Evolutionary conservation across 2,329 filamentous ascomycete genomes (phyloP), one percentile per base, ranked within the genome.

Genomic region (Fusarium sp.): DNA sequence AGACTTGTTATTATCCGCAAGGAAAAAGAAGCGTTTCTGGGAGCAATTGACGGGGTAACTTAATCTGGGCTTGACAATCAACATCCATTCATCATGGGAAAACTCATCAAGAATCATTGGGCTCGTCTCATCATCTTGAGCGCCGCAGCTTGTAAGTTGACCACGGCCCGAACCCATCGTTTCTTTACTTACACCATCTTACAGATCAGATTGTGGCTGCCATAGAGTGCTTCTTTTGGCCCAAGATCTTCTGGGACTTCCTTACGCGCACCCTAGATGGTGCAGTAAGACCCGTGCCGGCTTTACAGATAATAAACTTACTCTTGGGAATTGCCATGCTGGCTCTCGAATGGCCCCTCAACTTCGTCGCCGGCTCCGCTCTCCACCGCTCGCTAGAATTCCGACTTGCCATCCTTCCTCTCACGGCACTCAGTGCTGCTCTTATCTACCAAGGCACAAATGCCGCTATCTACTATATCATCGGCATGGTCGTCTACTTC

Each of bases 71-170:
- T 50, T 32, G 30, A 32, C 38, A 58, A 66, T 58, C 61, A 66
- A 44, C 59, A 69, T 62, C 60, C 58, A 65, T 63, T 63, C 60
- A 85, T 76, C 73, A 99, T 99, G 96, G 96, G 96, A 84, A 96
- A 93, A 85, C 91, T 99, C 81, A 98, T 99, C 87, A 99, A 99
- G 89, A 98, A 98, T 87, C 96, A 99, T 87, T 98, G 94, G 94
- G 96, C 95, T 77, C 93, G 96, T 70, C 91, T 99, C 80, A 96
- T 99, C 81, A 89, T 97, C 83, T 87, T 99, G 81, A 94, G 94
- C 35, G 94, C 96, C 42, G 92, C 94, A 74, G 83, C 87, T 65
- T 95, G 93, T 95, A 90, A 70, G 87, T 72, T 53, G 18, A n/a
- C 8, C 38, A n/a, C 51, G 18, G 39, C 32, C 11, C 32, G 47